Conservation (phyloP, 106 monocot species). For the Narthecium ossifragum region DNA sequence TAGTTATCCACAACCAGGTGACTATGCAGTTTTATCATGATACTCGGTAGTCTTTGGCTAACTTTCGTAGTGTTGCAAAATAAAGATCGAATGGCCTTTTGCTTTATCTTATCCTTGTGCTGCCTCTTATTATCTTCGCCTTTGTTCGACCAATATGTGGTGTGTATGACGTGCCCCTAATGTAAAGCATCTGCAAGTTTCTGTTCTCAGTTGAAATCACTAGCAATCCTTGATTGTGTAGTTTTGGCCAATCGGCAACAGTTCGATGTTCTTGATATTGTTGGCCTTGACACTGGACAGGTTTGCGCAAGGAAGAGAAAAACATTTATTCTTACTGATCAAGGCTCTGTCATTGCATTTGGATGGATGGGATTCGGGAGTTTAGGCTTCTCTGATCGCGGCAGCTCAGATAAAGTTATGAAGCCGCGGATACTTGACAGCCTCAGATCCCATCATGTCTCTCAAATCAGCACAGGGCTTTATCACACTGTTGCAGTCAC, state of each 20-base stretch:
- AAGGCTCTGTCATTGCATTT: conserved; percentile 74
- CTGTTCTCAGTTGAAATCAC: too few species aligned
- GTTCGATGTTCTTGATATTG: too few species aligned
- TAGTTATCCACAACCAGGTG: too few species aligned
- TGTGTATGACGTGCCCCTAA: too few species aligned
- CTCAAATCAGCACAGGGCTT: conserved; percentile 87
- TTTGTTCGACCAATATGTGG: too few species aligned
- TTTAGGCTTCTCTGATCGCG: conserved; percentile 72
- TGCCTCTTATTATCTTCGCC: background rate
- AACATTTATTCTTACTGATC: conserved; percentile 81
- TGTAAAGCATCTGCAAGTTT: too few species aligned
- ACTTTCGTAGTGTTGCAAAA: too few species aligned
- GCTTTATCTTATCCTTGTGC: background rate
- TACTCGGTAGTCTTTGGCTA: too few species aligned
- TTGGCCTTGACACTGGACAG: conserved; percentile 24
- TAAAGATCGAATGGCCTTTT: too few species aligned
- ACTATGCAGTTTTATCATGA: too few species aligned
- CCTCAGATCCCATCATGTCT: conserved; percentile 43
- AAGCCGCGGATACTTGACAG: conserved; percentile 67
- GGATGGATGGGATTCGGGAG: conserved; percentile 98
- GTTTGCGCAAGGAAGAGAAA: conserved; percentile 98
- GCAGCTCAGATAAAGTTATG: conserved; percentile 84
- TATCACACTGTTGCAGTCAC: conserved; percentile 94
- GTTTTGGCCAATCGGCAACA: too few species aligned
- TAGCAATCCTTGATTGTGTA: too few species aligned